Percentiles rank a stretch among this genome's conserved stretches.
Conservation (phyloP, 768 basidiomycete species). For the Leucocoprinus sp. region DNA sequence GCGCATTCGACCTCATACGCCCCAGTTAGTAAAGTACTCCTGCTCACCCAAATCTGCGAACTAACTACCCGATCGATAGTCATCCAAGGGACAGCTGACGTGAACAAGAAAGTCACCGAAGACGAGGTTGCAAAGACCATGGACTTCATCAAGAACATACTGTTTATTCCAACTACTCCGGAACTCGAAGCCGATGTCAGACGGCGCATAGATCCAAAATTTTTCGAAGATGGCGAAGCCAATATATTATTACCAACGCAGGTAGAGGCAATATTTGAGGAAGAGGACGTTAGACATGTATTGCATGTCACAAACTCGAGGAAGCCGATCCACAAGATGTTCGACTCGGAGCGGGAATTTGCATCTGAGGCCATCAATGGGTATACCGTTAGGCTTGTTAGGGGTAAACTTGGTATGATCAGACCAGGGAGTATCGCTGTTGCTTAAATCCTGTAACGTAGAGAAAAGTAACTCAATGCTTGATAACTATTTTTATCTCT, state of each 20-base stretch:
- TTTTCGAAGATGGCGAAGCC: conserved; percentile 16
- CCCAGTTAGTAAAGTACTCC: conserved; percentile 26
- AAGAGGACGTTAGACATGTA: conserved; percentile 26
- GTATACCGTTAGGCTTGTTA: conserved; percentile 15
- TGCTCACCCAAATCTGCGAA: neutral
- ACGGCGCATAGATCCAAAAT: conserved; percentile 14
- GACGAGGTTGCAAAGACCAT: conserved; percentile 15
- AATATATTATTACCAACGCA: conserved; percentile 16
- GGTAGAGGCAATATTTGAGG: conserved; percentile 16
- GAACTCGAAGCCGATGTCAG: conserved; percentile 18
- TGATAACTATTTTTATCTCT: too few relatives aligned
- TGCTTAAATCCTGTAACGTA: too few relatives aligned
- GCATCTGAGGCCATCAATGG: conserved; percentile 13
- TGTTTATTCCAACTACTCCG: conserved; percentile 19
- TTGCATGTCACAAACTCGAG: conserved; percentile 39
- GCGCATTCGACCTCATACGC: conserved; percentile 37
- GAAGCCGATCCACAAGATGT: conserved; percentile 23
- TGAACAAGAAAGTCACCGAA: conserved; percentile 19
- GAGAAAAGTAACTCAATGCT: too few relatives aligned
- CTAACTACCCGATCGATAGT: conserved; percentile 11
- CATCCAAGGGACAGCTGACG: conserved; percentile 19
- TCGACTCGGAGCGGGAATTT: conserved; percentile 7
- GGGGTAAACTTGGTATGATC: conserved; percentile 17
- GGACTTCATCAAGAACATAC: conserved; percentile 17
- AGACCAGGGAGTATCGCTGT: conserved; percentile 2